These are phyloP conservation scores for Aureobasidium sp. DNA, from an alignment of 2,329 filamentous ascomycete genomes.

Conservation along the genomic window DNA sequence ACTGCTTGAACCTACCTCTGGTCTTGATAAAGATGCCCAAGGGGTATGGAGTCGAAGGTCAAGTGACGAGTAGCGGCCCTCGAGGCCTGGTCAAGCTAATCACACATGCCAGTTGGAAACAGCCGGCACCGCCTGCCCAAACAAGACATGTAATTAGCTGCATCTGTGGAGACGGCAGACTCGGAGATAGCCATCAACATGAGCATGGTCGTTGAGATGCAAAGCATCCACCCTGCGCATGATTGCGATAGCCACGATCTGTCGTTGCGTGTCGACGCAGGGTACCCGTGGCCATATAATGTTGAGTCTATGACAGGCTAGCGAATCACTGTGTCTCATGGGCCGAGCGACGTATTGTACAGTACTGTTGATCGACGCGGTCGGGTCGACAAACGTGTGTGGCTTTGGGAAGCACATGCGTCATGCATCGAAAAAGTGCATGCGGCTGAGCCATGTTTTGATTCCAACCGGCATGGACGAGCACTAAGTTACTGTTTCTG, in stretches of 20 bases:
- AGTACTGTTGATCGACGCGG: neutral
- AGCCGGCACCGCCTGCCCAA: slow-evolving; percentile 4
- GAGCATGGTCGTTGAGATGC: neutral
- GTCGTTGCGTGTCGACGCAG: neutral
- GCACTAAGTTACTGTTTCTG: neutral
- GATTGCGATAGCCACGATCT: neutral
- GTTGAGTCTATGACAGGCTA: neutral
- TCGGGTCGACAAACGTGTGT: neutral
- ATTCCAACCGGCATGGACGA: neutral
- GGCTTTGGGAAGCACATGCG: neutral
- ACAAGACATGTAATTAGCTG: neutral
- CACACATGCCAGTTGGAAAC: neutral
- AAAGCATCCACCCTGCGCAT: neutral
- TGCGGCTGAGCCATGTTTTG: slow-evolving; percentile 6
- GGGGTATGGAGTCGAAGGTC: neutral
- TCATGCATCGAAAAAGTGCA: slow-evolving; percentile 1
- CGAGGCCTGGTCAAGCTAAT: neutral
- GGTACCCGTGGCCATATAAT: neutral
- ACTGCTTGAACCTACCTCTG: neutral
- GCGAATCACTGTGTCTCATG: neutral
- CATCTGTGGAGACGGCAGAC: neutral
- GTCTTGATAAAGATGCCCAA: neutral
- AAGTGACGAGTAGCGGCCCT: neutral
- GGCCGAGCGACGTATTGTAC: neutral
- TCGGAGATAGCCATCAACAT: neutral